phyloP scores from a whole-genome alignment of 2,329 filamentous ascomycete genomes.

The Ceratocystis alfenasii region DNA sequence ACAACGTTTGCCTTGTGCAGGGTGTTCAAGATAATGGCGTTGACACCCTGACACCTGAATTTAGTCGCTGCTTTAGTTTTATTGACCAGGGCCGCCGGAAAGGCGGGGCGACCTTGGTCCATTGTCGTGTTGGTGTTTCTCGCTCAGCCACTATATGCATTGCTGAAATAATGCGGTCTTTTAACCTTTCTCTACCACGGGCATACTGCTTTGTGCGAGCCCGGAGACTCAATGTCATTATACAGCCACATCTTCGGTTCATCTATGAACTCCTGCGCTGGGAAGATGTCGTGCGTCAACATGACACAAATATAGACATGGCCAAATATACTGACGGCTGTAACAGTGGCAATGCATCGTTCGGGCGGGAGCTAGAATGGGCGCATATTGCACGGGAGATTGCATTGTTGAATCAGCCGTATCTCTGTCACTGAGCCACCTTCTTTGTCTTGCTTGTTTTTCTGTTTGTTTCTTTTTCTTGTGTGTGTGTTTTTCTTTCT shows the following conservation, averaged over 20 bases:
- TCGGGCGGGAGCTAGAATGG: conserved; percentile 73
- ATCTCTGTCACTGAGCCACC: conserved; percentile 31
- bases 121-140: conserved; percentile 92
- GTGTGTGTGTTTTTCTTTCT: neutral
- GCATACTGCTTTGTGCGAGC: conserved; percentile 96
- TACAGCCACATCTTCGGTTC: conserved; percentile 90
- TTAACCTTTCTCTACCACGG: conserved; percentile 71
- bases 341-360: conserved; percentile 24
- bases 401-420: conserved; percentile 89
- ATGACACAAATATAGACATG: neutral
- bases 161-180: conserved; percentile 85
- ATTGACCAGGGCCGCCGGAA: conserved; percentile 72
- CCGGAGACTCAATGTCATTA: conserved; percentile 88
- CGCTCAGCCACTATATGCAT: conserved; percentile 96
- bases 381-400: conserved; percentile 77
- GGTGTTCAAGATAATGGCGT: conserved; percentile 94
- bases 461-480: neutral
- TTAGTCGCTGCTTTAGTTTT: conserved; percentile 75
- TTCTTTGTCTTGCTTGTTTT: neutral
- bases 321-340: neutral
- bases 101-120: conserved; percentile 77
- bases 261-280: conserved; percentile 91
- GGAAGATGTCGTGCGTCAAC: conserved; percentile 54
- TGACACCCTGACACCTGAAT: conserved; percentile 77
- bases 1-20: conserved; percentile 71